Percentiles rank a stretch among this genome's conserved stretches.
These are phyloP conservation scores for Ophiostoma himal-ulmi DNA, from an alignment of 2,329 filamentous ascomycete genomes.

Conservation along the genomic window DNA sequence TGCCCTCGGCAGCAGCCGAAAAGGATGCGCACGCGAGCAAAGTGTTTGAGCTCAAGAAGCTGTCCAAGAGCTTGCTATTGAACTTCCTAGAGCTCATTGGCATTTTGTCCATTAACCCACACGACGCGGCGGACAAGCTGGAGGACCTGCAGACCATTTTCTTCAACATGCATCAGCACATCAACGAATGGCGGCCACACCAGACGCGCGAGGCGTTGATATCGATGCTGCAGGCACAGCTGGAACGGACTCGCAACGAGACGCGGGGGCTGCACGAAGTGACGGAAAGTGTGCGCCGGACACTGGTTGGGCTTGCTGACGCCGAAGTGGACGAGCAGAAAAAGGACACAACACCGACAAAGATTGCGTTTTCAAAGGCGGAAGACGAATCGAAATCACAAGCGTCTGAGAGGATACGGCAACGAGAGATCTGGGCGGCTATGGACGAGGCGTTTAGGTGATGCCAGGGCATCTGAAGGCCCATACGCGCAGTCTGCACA, in stretches of 20 bases:
- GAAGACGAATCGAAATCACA: too few species aligned
- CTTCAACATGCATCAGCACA: slow-evolving; percentile 84
- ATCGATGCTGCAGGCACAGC: slow-evolving; percentile 76
- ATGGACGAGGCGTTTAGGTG: slow-evolving; percentile 40
- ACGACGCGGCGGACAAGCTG: slow-evolving; percentile 62
- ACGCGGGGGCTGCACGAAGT: slow-evolving; percentile 62
- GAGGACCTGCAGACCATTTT: slow-evolving; percentile 74
- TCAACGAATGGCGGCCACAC: slow-evolving; percentile 92
- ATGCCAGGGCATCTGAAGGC: slow-evolving; percentile 29
- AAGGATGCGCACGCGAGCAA: slow-evolving; percentile 53
- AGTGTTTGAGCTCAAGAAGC: slow-evolving; percentile 63
- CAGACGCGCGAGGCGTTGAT: slow-evolving; percentile 87
- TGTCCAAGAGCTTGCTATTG: slow-evolving; percentile 78
- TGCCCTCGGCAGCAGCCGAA: slow-evolving; percentile 33
- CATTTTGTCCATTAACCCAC: slow-evolving; percentile 59
- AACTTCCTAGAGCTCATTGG: slow-evolving; percentile 84
- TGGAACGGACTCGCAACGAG: slow-evolving; percentile 67
- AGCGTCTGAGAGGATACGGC: slow-evolving; percentile 10
- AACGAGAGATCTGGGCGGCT: slow-evolving; percentile 38
- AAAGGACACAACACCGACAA: background rate
- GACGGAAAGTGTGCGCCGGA: slow-evolving; percentile 64
- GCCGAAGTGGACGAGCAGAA: slow-evolving; percentile 33
- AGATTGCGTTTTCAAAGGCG: background rate
- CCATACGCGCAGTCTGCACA: background rate
- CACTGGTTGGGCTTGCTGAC: slow-evolving; percentile 63